Percentiles rank a stretch among this genome's conserved stretches.
These are phyloP conservation scores for Globisporangium yorkense DNA, from an alignment of 352 stramenopile species.

Conservation along the genomic window DNA sequence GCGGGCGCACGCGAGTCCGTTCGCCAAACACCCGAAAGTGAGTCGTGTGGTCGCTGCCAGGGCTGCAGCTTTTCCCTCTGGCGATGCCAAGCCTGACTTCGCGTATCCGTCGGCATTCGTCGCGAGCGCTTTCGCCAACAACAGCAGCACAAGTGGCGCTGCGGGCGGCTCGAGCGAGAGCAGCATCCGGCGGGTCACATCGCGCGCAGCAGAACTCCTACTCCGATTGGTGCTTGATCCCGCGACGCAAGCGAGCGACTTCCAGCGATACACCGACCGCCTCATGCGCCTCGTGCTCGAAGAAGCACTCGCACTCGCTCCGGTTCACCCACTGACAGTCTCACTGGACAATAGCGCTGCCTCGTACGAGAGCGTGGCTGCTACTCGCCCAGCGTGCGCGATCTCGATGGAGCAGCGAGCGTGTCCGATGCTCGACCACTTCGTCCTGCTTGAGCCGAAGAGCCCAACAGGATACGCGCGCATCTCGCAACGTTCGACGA, in stretches of 20 bases:
- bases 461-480: conserved; percentile 14
- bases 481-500: not conserved
- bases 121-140: not conserved
- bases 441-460: conserved; percentile 17
- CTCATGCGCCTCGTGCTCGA: conserved; percentile 51
- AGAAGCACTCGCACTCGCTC: conserved; percentile 34
- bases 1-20: conserved; percentile 33
- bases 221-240: not conserved
- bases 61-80: not conserved
- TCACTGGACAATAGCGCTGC: not conserved
- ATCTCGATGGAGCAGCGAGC: conserved; percentile 16
- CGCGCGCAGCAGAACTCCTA: not conserved
- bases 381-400: conserved; percentile 26
- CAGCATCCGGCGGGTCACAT: not conserved
- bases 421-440: conserved; percentile 21
- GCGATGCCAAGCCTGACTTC: not conserved
- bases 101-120: not conserved
- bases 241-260: conserved; percentile 19
- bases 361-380: conserved; percentile 14
- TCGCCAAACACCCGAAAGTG: conserved; percentile 47
- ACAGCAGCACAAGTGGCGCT: not conserved
- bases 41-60: not conserved
- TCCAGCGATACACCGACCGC: conserved; percentile 30
- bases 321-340: conserved; percentile 15
- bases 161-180: not conserved